These are phyloP conservation scores for Ephemerocybe angulata DNA, from an alignment of 768 basidiomycete genomes.

Conservation along the genomic window DNA sequence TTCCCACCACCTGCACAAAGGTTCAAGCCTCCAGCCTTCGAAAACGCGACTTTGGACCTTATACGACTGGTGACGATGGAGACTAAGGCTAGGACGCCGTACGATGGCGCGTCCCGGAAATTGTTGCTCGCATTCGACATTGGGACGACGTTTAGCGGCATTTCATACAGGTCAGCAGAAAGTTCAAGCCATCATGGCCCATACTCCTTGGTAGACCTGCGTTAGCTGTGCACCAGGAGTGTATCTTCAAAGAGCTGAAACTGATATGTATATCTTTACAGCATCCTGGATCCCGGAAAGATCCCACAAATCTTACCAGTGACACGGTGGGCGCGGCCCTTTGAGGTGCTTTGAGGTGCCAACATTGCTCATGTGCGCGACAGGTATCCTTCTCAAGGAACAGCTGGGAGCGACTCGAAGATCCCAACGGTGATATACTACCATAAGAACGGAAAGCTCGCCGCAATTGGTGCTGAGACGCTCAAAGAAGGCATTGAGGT, in stretches of 20 bases:
- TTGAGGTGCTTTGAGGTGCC: constrained; percentile 20
- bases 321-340: background rate
- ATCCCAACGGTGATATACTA: constrained; percentile 15
- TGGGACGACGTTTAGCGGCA: constrained; percentile 13
- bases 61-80: background rate
- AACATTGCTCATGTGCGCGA: constrained; percentile 12
- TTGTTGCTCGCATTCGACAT: constrained; percentile 14
- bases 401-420: constrained; percentile 14
- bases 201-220: too few relatives aligned
- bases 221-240: too few relatives aligned
- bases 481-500: constrained; percentile 14
- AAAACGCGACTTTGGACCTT: background rate
- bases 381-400: background rate
- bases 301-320: constrained; percentile 11
- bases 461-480: constrained; percentile 12
- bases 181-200: too few relatives aligned
- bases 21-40: too few relatives aligned
- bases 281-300: constrained; percentile 24
- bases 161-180: constrained; percentile 13
- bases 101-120: constrained; percentile 8
- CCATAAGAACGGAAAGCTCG: constrained; percentile 5
- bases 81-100: background rate
- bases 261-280: constrained; percentile 5
- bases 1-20: too few relatives aligned
- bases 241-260: background rate